These are phyloP conservation scores for Aureobasidium sp. DNA, from an alignment of 2,329 filamentous ascomycete species.

Conservation along the genomic window DNA sequence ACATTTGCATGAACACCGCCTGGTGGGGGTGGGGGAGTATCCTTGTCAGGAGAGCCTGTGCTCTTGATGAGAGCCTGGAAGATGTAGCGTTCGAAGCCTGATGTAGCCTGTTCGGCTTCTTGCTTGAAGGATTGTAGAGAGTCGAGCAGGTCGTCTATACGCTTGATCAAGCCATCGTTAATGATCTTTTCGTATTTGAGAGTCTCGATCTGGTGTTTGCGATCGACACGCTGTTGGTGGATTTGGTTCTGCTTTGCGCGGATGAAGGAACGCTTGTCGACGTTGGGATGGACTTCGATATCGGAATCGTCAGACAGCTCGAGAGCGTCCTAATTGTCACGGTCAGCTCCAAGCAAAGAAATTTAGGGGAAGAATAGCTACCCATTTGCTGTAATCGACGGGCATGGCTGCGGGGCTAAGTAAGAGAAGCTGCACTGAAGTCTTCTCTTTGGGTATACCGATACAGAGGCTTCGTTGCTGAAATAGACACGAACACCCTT, in stretches of 20 bases:
- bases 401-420: slow-evolving; percentile 35
- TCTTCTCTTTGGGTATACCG: not conserved
- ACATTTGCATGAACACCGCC: slow-evolving; percentile 71
- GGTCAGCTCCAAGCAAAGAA: not conserved
- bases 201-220: slow-evolving; percentile 81
- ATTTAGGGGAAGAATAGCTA: slow-evolving; percentile 26
- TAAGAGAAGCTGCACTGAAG: not conserved
- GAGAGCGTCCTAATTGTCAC: slow-evolving; percentile 60
- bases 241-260: slow-evolving; percentile 97
- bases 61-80: slow-evolving; percentile 86
- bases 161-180: slow-evolving; percentile 81
- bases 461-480: not conserved
- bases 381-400: slow-evolving; percentile 70
- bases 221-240: slow-evolving; percentile 79
- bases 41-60: slow-evolving; percentile 60
- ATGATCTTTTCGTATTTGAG: slow-evolving; percentile 87
- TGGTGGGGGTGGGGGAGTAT: slow-evolving; percentile 70
- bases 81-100: slow-evolving; percentile 70
- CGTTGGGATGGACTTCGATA: slow-evolving; percentile 96
- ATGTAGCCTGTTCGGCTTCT: slow-evolving; percentile 48
- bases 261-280: slow-evolving; percentile 97
- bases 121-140: slow-evolving; percentile 67
- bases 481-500: not conserved
- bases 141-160: slow-evolving; percentile 71
- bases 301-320: slow-evolving; percentile 98